phyloP scores from a whole-genome alignment of 352 stramenopile genomes.

The Pythium plurisporium region DNA sequence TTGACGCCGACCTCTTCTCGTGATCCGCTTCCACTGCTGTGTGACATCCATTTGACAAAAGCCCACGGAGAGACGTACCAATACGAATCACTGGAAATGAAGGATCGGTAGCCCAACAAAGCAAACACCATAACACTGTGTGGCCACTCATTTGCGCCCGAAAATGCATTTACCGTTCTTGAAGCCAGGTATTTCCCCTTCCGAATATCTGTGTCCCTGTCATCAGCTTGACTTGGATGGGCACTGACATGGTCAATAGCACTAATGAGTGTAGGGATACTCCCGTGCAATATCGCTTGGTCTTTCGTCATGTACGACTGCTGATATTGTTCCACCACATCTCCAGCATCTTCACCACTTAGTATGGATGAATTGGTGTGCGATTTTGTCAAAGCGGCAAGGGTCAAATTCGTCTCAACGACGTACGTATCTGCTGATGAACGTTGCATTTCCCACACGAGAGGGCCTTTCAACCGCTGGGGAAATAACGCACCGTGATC shows the following conservation, averaged over 20 bases:
- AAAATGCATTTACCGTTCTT: slow-evolving; percentile 3
- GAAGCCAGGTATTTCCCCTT: neutral
- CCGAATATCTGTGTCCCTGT: neutral
- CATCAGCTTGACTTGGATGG: slow-evolving; percentile 1
- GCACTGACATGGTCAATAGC: too few species aligned
- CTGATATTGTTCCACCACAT: slow-evolving; percentile 2
- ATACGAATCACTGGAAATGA: neutral
- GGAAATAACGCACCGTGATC: neutral
- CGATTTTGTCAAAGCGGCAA: neutral
- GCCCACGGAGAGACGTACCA: slow-evolving; percentile 9
- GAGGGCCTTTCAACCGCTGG: neutral
- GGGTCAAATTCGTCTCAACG: slow-evolving; percentile 8
- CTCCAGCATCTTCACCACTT: neutral
- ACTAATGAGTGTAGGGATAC: too few species aligned
- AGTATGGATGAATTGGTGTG: slow-evolving; percentile 7
- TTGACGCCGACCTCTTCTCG: neutral
- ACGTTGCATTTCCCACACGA: neutral
- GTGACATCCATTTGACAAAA: neutral
- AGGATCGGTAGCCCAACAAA: neutral
- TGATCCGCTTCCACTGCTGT: too few species aligned
- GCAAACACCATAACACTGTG: neutral
- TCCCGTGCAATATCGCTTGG: too few species aligned
- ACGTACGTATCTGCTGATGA: neutral
- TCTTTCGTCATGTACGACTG: slow-evolving; percentile 6
- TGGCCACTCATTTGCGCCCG: neutral